Evolutionary conservation across 768 basidiomycete species (phyloP).

Genomic region (Rhodocollybia butyracea): DNA sequence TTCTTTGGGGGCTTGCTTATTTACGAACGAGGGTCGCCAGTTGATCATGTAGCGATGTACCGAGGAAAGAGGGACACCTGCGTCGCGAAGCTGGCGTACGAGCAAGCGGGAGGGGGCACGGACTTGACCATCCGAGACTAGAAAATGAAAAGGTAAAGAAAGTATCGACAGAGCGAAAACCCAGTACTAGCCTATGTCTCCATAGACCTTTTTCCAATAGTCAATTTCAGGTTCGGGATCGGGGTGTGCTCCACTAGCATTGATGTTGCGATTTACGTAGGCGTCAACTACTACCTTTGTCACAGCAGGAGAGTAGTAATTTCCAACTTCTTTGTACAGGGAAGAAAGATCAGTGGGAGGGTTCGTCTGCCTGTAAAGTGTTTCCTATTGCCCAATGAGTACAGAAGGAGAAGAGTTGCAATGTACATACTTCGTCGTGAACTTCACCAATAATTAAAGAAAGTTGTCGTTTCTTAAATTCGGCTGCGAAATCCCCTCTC

Average conservation of each 20-base stretch:
- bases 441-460: conserved; percentile 8
- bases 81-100: conserved; percentile 4
- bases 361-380: conserved; percentile 10
- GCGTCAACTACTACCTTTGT: conserved; percentile 5
- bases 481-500: conserved; percentile 6
- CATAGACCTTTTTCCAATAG: conserved; percentile 9
- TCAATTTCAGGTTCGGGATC: conserved; percentile 8
- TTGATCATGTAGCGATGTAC: conserved; percentile 9
- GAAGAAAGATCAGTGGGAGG: conserved; percentile 4
- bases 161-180: not conserved
- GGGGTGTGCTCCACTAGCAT: conserved; percentile 6
- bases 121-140: conserved; percentile 10
- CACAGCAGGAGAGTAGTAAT: conserved; percentile 9
- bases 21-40: conserved; percentile 6
- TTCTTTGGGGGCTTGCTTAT: not conserved
- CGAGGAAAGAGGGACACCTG: conserved; percentile 7
- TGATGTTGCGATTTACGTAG: conserved; percentile 4
- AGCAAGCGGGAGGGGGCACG: conserved; percentile 8
- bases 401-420: not conserved
- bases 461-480: conserved; percentile 5
- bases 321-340: conserved; percentile 9
- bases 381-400: not conserved
- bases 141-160: not conserved
- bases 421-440: conserved; percentile 2
- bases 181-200: conserved; percentile 7